Evolutionary conservation across 345 rosid species (phyloP).

Genomic region (Cardamine occulta): DNA sequence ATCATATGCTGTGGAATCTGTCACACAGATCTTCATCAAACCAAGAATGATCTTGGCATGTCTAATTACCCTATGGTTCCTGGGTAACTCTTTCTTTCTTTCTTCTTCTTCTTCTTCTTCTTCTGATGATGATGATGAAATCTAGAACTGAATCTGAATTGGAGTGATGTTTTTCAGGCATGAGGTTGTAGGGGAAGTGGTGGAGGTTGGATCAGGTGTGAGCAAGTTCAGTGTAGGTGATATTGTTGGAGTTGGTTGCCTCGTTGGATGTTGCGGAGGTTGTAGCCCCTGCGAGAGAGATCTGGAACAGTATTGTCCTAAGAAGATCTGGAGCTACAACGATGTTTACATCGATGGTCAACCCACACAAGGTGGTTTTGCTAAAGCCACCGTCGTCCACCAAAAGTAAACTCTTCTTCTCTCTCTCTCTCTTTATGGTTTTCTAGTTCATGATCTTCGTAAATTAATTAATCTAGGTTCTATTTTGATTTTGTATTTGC

Average conservation of each 20-base stretch:
- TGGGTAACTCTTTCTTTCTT: constrained; percentile 50
- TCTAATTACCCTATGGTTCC: constrained; percentile 81
- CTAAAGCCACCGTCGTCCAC: constrained; percentile 56
- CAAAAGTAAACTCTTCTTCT: constrained; percentile 52
- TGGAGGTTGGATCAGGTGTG: constrained; percentile 67
- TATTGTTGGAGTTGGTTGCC: constrained; percentile 62
- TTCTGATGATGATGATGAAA: neutral
- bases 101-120: neutral
- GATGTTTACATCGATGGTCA: constrained; percentile 58
- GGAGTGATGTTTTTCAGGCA: constrained; percentile 49
- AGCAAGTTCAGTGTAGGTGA: constrained; percentile 57
- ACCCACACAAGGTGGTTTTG: constrained; percentile 63
- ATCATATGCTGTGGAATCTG: constrained; percentile 73
- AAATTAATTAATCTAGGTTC: neutral
- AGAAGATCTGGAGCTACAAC: constrained; percentile 63
- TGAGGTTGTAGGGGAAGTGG: constrained; percentile 78
- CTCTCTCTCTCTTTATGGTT: neutral
- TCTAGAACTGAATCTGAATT: neutral
- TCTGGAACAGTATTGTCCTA: constrained; percentile 62
- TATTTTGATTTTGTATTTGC: neutral
- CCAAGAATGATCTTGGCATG: constrained; percentile 64
- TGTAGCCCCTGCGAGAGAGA: constrained; percentile 58
- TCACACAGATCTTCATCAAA: constrained; percentile 76
- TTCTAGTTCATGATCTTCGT: neutral
- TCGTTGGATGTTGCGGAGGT: constrained; percentile 61